Evolutionary conservation across 1,284 basidiomycete species (phyloP), one percentile per base, ranked within the genome.

Genomic region (Dichomitus squalens): DNA sequence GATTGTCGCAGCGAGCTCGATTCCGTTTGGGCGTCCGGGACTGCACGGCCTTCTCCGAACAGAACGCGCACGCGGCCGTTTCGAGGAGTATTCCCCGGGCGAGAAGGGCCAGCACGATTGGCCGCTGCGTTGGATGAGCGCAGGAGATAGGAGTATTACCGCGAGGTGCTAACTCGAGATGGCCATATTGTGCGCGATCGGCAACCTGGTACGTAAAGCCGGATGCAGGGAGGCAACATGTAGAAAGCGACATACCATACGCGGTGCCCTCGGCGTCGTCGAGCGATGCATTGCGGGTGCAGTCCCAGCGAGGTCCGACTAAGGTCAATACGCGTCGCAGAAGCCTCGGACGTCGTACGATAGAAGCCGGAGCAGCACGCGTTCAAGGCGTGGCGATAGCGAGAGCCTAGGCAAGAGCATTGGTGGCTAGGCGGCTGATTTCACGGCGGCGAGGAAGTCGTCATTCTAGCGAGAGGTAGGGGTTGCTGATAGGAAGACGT

Each of bases 91-190:
- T 39, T 48, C 48, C 43, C 27, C 47, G 25, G 46, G 35, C 12
- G 43, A 33, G 23, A 29, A 46, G 49, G 52, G 52, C 54, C 29
- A 14, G 38, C 18, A 49, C 44, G 39, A 52, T 20, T 25, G 27
- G 41, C 43, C 29, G 12, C 9, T 40, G 21, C n/a, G 44, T 25
- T 33, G 48, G 34, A 12, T 7, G 47, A 33, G 47, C 31, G 35
- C 31, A 18, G 39, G 31, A 40, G 36, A 38, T 49, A 57, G 52
- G 36, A 29, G 25, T 46, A 58, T 41, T 41, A 33, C 57, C 53
- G 56, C 29, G 49, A 14, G 12, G 44, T 47, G 29, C 58, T 55
- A 53, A 41, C 58, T 63, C 36, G 21, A 48, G 52, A 55, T 51
- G 49, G 52, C 36, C 55, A 55, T 18, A 57, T 55, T 55, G 55